Conservation (phyloP, 1,139 yeast genomes). For the Yamadazyma membranifaciens region DNA sequence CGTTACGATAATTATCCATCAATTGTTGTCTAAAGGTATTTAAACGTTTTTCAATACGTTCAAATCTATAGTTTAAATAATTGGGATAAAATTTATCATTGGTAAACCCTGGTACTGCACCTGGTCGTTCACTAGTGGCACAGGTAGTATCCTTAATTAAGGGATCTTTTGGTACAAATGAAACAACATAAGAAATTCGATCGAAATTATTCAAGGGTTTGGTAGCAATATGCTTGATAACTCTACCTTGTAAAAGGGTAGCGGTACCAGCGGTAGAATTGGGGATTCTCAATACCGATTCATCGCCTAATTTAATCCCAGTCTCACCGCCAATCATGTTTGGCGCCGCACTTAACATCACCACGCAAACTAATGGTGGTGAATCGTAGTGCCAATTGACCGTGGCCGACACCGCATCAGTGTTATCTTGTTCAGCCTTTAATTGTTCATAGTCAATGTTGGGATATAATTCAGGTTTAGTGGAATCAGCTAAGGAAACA, state of each 20-base stretch:
- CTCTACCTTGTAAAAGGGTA: constrained; percentile 46
- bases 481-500: constrained; percentile 20
- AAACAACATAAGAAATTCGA: constrained; percentile 38
- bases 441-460: constrained; percentile 10
- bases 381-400: constrained; percentile 32
- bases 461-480: constrained; percentile 11
- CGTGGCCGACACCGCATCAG: constrained; percentile 11
- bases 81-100: constrained; percentile 43
- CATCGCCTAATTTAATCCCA: constrained; percentile 27
- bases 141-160: constrained; percentile 35
- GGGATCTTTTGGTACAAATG: constrained; percentile 42
- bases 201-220: constrained; percentile 32
- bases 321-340: constrained; percentile 37
- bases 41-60: constrained; percentile 31
- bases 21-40: constrained; percentile 22
- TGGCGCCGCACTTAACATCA: constrained; percentile 31
- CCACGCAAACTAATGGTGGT: constrained; percentile 31
- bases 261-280: constrained; percentile 29
- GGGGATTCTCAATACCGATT: constrained; percentile 13
- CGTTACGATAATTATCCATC: constrained; percentile 19
- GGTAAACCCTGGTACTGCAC: constrained; percentile 29
- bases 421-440: constrained; percentile 13
- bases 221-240: constrained; percentile 19
- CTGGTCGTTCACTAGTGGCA: constrained; percentile 40
- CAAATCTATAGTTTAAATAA: constrained; percentile 39